Conservation (phyloP, 148 eudicot species). For the Arctostaphylos glauca region DNA sequence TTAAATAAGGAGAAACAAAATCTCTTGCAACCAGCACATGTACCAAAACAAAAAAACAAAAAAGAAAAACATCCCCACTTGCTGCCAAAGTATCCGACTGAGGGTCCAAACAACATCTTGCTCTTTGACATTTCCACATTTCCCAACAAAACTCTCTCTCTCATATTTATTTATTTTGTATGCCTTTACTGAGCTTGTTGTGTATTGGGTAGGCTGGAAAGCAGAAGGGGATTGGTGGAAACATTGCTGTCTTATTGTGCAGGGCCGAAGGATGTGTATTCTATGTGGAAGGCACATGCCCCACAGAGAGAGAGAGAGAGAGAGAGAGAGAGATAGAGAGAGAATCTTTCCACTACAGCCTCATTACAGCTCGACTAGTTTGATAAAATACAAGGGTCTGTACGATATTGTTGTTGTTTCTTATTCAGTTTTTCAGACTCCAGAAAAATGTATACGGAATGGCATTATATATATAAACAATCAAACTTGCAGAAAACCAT, state of each 20-base stretch:
- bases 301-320: too few relatives aligned
- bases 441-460: neutral
- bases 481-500: neutral
- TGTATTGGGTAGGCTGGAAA: too few relatives aligned
- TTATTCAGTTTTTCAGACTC: neutral
- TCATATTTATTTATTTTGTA: too few relatives aligned
- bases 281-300: too few relatives aligned
- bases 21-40: neutral
- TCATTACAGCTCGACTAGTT: neutral
- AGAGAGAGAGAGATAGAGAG: too few relatives aligned
- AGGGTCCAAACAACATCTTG: neutral
- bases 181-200: too few relatives aligned
- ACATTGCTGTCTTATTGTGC: too few relatives aligned
- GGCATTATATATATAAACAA: neutral
- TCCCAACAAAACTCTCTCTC: neutral
- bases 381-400: neutral
- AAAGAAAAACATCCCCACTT: slow-evolving; percentile 3
- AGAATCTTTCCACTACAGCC: neutral
- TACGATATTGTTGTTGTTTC: neutral
- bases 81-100: neutral
- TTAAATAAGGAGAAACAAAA: neutral
- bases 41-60: neutral
- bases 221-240: too few relatives aligned
- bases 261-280: too few relatives aligned
- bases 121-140: neutral